Evolutionary conservation across 805 yeast genomes (phyloP), one percentile per base, ranked within the genome.

Genomic region (Yamadazyma insecticola): DNA sequence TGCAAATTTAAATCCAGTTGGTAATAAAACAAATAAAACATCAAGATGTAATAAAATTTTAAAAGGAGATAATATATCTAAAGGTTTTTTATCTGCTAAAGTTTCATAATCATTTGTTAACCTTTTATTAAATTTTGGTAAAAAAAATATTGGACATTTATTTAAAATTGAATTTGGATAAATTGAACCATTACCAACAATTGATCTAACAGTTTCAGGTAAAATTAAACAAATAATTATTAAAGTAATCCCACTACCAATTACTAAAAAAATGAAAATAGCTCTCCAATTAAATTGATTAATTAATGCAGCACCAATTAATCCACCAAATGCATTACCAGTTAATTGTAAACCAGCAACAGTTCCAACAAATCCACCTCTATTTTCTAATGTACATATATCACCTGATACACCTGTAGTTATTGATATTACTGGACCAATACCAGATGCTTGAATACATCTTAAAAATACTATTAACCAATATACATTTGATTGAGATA

Each of bases 311-410:
- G 84, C 50, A 5, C 60, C 60, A 14, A 86, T 58, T n/a, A 88
- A 57, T 0, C 94, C 86, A 8, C 94, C 90, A 40, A 86, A 65
- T 2, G 86, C 87, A 45, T 79, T 81, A 2, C 95, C 95, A 6
- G 82, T 44, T 19, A 82, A 65, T 12, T 79, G 75, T 25, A 78
- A 60, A 0, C 94, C 90, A 12, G 74, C 51, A 1, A 76, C 73
- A 12, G 78, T 44, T 0, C 94, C 92, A 25, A 79, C 76, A 41
- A 72, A 71, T 2, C 77, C 72, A 11, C 95, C 96, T 44, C 96
- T 67, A 35, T 78, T 76, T 7, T 63, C 67, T 16, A 79, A 61
- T 0, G 78, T 70, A 2, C 87, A 76, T 15, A 80, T 58, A 57
- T 87, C 96, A 7, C 88, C 90, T 33, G 82, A 72, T 0, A 80